A percentile compares a stretch with the other conserved stretches of the same genome.
phyloP scores from a whole-genome alignment of 2,329 filamentous ascomycete species.

The Aspergillus latus region DNA sequence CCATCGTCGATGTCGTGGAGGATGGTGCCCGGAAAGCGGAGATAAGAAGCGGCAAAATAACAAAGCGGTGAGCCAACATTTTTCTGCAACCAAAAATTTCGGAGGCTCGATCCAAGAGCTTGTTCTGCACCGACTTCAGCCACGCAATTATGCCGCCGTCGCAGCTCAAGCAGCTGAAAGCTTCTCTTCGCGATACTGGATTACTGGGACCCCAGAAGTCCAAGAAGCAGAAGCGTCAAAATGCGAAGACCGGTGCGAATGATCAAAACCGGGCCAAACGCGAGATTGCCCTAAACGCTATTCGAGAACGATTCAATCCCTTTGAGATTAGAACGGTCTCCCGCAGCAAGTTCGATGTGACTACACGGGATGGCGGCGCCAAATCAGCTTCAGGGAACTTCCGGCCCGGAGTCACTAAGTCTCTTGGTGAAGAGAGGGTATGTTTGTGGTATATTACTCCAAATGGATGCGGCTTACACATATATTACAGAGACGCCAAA shows the following conservation, averaged over 20 bases:
- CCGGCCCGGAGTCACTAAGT: constrained; percentile 80
- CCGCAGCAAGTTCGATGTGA: constrained; percentile 82
- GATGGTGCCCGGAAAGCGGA: no score
- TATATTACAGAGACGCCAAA: constrained; percentile 65
- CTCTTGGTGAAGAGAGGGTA: constrained; percentile 80
- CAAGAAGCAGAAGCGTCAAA: constrained; percentile 86
- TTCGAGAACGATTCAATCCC: constrained; percentile 95
- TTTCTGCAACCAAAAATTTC: constrained; percentile 34
- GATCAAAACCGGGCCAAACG: constrained; percentile 75
- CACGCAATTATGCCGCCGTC: constrained; percentile 76
- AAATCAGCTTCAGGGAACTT: constrained; percentile 59
- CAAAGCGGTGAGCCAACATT: constrained; percentile 37
- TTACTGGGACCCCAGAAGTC: constrained; percentile 89
- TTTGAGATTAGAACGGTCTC: constrained; percentile 87
- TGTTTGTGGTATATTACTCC: constrained; percentile 26
- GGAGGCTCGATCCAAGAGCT: constrained; percentile 18
- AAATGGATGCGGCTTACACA: constrained; percentile 14
- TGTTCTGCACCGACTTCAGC: constrained; percentile 14
- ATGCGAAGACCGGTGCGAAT: constrained; percentile 64
- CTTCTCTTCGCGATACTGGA: constrained; percentile 83
- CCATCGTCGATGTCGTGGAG: neutral
- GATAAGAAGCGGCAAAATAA: constrained; percentile 29
- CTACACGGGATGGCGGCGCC: constrained; percentile 58
- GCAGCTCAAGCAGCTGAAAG: constrained; percentile 92
- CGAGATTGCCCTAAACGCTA: constrained; percentile 74